These are phyloP conservation scores for Penicillium ucsense DNA, from an alignment of 495 filamentous ascomycete species.

Conservation along the genomic window DNA sequence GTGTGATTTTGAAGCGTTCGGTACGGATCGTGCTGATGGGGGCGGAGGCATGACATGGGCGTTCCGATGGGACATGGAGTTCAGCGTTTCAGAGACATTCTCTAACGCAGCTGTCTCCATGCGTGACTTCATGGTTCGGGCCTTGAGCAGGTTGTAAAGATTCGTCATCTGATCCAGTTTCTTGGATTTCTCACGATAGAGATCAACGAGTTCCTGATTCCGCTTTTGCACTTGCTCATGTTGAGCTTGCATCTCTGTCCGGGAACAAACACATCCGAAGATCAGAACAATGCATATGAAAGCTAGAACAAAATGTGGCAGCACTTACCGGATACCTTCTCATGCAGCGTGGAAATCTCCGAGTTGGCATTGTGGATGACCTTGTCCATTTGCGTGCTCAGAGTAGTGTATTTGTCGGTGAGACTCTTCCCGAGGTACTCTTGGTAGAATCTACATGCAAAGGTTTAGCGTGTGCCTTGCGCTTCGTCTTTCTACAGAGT, in stretches of 20 bases:
- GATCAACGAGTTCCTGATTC: constrained; percentile 63
- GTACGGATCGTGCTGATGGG: neutral
- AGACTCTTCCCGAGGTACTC: constrained; percentile 63
- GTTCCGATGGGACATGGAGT: constrained; percentile 19
- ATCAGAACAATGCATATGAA: neutral
- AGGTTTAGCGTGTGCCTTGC: constrained; percentile 6
- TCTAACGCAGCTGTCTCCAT: constrained; percentile 63
- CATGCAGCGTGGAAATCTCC: constrained; percentile 59
- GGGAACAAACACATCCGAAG: neutral
- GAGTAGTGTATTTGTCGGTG: constrained; percentile 59
- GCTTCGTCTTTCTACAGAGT: neutral
- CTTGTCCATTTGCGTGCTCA: constrained; percentile 69
- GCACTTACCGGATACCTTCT: constrained; percentile 45
- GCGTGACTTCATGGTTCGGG: constrained; percentile 56
- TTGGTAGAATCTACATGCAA: constrained; percentile 59
- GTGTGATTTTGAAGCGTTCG: neutral
- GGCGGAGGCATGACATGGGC: constrained; percentile 4
- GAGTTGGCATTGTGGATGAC: constrained; percentile 73
- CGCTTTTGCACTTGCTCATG: constrained; percentile 62
- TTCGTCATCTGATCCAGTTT: constrained; percentile 72
- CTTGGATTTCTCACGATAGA: constrained; percentile 62
- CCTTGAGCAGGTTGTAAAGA: constrained; percentile 76
- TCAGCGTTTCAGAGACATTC: constrained; percentile 49
- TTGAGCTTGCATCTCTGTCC: constrained; percentile 52
- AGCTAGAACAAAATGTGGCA: neutral